Conservation (phyloP, 1,284 basidiomycete genomes). For the Meripilus lineatus region DNA sequence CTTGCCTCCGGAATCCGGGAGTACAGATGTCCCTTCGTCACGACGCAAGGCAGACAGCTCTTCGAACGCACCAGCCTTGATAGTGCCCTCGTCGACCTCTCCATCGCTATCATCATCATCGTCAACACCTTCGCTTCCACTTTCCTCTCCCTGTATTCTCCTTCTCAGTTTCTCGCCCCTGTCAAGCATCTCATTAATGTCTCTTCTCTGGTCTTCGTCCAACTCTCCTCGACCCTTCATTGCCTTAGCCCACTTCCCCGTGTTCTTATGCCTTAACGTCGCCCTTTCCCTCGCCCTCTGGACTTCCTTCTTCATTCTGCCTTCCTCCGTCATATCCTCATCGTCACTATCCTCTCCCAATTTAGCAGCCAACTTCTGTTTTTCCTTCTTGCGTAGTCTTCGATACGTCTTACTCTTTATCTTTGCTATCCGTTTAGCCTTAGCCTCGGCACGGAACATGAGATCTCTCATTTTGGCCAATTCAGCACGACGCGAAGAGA, state of each 20-base stretch:
- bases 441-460: constrained; percentile 90
- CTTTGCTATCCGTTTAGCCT: constrained; percentile 88
- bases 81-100: constrained; percentile 39
- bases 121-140: constrained; percentile 41
- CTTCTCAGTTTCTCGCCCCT: constrained; percentile 66
- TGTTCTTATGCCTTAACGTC: constrained; percentile 80
- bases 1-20: constrained; percentile 31
- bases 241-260: constrained; percentile 75
- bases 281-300: constrained; percentile 83
- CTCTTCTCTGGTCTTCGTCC: constrained; percentile 62
- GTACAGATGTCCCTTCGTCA: constrained; percentile 28
- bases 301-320: constrained; percentile 66
- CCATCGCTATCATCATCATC: constrained; percentile 45
- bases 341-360: constrained; percentile 44
- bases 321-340: constrained; percentile 52
- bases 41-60: constrained; percentile 54
- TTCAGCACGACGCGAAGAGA: constrained; percentile 74
- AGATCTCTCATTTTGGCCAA: constrained; percentile 88
- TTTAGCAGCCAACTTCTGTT: constrained; percentile 50
- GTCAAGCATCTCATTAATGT: constrained; percentile 77
- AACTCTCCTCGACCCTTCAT: constrained; percentile 63
- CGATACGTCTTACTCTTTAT: constrained; percentile 96
- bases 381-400: constrained; percentile 79
- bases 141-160: constrained; percentile 62
- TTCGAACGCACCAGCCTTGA: constrained; percentile 69